Conservation (phyloP, 2,329 filamentous ascomycete genomes). For the Ophiocordyceps sinensis region DNA sequence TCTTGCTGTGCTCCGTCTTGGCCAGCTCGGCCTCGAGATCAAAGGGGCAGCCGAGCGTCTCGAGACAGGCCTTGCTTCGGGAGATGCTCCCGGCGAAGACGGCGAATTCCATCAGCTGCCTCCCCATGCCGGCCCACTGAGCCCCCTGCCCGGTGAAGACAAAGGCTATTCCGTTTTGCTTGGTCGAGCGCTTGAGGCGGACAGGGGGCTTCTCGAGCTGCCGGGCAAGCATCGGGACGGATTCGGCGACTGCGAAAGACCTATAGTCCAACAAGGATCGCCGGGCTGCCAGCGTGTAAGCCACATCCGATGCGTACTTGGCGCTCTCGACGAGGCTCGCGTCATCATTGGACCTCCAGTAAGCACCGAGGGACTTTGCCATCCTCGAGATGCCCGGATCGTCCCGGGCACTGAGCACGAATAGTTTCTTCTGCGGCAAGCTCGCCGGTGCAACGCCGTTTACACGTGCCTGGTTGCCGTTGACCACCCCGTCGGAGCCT, state of each 20-base stretch:
- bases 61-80: background rate
- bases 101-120: conserved; percentile 12
- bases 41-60: background rate
- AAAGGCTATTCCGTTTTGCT: conserved; percentile 4
- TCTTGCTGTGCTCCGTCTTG: background rate
- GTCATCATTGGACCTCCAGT: background rate
- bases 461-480: too few relatives aligned
- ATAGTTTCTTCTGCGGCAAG: background rate
- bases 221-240: background rate
- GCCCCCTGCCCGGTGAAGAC: conserved; percentile 32
- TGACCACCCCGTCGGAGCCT: too few relatives aligned
- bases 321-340: background rate
- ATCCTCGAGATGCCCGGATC: background rate
- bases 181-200: background rate
- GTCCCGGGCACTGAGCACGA: background rate
- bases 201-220: background rate
- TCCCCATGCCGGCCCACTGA: conserved; percentile 28
- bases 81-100: background rate
- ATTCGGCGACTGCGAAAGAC: background rate
- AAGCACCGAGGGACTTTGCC: background rate
- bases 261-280: background rate
- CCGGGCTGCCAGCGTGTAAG: conserved; percentile 9
- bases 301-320: conserved; percentile 7
- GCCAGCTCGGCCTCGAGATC: background rate
- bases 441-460: background rate